Percentiles rank a stretch among this genome's conserved stretches.
These are phyloP conservation scores for Suillus decipiens DNA, from an alignment of 768 basidiomycete genomes.

Conservation along the genomic window DNA sequence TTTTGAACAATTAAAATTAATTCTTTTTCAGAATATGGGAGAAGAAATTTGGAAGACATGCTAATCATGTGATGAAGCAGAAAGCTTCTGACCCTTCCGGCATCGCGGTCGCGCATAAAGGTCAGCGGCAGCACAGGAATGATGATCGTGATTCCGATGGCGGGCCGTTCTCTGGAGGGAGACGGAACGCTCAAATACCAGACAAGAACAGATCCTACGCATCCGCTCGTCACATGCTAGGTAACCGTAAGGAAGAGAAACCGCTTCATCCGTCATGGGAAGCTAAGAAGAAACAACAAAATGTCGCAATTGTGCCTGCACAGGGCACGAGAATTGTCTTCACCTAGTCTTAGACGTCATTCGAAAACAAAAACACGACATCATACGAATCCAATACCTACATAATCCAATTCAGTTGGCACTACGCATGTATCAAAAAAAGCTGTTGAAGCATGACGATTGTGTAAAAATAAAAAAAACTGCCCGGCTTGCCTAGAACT, in stretches of 20 bases:
- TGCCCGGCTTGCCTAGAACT: background rate
- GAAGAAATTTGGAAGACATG: slow-evolving; percentile 89
- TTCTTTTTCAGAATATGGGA: slow-evolving; percentile 83
- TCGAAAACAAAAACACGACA: background rate
- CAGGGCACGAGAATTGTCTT: slow-evolving; percentile 88
- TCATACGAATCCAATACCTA: background rate
- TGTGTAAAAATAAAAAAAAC: background rate
- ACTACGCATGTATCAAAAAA: background rate
- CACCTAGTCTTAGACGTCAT: slow-evolving; percentile 9
- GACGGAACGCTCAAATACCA: background rate
- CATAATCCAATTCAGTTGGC: background rate
- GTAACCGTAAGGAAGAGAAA: slow-evolving; percentile 17
- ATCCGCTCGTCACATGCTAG: background rate
- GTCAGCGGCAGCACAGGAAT: slow-evolving; percentile 22
- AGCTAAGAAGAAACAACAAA: slow-evolving; percentile 82
- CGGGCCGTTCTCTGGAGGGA: slow-evolving; percentile 21
- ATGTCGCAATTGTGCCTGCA: slow-evolving; percentile 58
- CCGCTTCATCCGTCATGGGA: slow-evolving; percentile 95
- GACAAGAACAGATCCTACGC: background rate
- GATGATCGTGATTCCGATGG: slow-evolving; percentile 18
- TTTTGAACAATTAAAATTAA: slow-evolving; percentile 9
- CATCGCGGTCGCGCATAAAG: slow-evolving; percentile 8
- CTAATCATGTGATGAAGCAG: slow-evolving; percentile 85
- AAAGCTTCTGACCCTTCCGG: slow-evolving; percentile 20
- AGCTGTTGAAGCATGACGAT: background rate